Evolutionary conservation across 2,329 filamentous ascomycete genomes (phyloP).

Genomic region (Xylariomycetidae sp.): DNA sequence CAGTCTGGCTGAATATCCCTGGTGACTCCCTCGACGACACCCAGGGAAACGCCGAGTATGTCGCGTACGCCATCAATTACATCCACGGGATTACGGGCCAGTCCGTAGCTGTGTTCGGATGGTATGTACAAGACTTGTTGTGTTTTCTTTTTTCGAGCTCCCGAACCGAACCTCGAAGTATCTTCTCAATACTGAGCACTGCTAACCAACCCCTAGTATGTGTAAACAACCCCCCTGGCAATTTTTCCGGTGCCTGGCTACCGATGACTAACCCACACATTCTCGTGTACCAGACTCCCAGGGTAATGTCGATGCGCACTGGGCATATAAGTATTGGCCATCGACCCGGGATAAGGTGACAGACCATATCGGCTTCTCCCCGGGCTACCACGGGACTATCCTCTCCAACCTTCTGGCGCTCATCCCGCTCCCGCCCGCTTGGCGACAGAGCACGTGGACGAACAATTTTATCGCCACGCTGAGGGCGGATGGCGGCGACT

Average conservation of each 20-base stretch:
- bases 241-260: no score
- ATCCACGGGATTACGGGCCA: slow-evolving; percentile 35
- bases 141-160: no score
- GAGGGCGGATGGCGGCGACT: slow-evolving; percentile 39
- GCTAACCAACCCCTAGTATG: no score
- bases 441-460: slow-evolving; percentile 42
- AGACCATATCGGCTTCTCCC: slow-evolving; percentile 48
- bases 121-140: no score
- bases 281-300: no score
- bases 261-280: no score
- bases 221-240: no score
- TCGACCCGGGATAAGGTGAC: slow-evolving; percentile 37
- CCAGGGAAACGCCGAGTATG: slow-evolving; percentile 49
- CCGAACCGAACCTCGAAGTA: no score
- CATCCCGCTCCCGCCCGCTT: slow-evolving; percentile 42
- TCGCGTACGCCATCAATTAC: slow-evolving; percentile 56
- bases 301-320: slow-evolving; percentile 49
- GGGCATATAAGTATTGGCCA: slow-evolving; percentile 55
- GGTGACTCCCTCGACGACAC: slow-evolving; percentile 40
- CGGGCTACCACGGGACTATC: slow-evolving; percentile 39
- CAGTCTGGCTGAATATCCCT: slow-evolving; percentile 54
- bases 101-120: slow-evolving; percentile 42
- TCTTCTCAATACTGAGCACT: no score
- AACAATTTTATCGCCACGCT: slow-evolving; percentile 37
- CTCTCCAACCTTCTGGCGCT: slow-evolving; percentile 31